Conservation (phyloP, 2,329 filamentous ascomycete species). For the Calonectria pteridis region DNA sequence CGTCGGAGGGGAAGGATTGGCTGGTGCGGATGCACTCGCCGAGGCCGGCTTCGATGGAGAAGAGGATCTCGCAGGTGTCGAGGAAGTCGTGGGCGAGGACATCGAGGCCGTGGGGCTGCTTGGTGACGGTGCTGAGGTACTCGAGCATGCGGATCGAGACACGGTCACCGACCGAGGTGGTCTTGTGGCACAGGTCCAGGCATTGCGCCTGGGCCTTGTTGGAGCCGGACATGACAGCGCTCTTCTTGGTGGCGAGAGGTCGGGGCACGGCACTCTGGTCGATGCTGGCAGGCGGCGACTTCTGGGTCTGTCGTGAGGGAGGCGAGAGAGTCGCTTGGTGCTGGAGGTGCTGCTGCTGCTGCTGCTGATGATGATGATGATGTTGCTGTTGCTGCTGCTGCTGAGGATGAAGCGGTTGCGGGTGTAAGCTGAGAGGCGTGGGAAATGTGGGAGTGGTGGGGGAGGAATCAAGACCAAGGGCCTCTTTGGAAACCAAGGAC, state of each 20-base stretch:
- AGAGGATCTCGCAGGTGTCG: conserved; percentile 74
- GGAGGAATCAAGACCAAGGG: conserved; percentile 37
- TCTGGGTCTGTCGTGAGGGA: not conserved
- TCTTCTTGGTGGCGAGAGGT: conserved; percentile 39
- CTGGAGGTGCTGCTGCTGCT: not conserved
- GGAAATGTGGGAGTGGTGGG: conserved; percentile 20
- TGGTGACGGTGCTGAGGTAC: conserved; percentile 69
- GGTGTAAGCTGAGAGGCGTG: conserved; percentile 11
- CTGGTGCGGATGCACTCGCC: conserved; percentile 63
- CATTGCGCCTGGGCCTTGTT: conserved; percentile 49
- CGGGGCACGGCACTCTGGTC: conserved; percentile 19
- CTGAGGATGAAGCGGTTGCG: not conserved
- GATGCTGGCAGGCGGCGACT: not conserved
- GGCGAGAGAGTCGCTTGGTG: no score
- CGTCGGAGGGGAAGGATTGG: conserved; percentile 69
- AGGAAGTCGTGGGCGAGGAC: conserved; percentile 75
- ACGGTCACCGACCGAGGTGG: conserved; percentile 71
- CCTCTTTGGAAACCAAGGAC: conserved; percentile 44
- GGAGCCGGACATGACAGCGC: conserved; percentile 38
- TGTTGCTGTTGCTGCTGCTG: not conserved
- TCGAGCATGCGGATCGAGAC: conserved; percentile 76
- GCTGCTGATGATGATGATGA: not conserved
- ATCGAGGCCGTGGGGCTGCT: conserved; percentile 67
- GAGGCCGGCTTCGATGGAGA: conserved; percentile 76
- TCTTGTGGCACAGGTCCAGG: conserved; percentile 65